These are phyloP conservation scores for Carex arenaria DNA, from an alignment of 202 grass and related monocot species.

Conservation along the genomic window DNA sequence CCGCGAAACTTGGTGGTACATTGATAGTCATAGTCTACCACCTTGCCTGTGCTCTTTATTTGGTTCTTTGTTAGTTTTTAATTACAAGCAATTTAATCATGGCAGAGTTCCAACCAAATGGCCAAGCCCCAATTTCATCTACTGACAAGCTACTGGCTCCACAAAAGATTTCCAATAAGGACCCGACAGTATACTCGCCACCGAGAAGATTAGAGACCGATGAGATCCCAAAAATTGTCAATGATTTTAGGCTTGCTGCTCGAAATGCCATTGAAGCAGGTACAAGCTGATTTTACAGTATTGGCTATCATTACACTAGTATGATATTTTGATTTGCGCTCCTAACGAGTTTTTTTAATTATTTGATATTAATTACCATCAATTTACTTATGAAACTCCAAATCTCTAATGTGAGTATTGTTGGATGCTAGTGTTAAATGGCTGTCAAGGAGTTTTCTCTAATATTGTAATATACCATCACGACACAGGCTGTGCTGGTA, in stretches of 20 bases:
- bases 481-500: neutral
- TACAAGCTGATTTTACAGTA: constrained; percentile 1
- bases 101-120: constrained; percentile 52
- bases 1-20: neutral
- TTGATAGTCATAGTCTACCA: neutral
- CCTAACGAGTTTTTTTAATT: neutral
- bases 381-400: neutral
- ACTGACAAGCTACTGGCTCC: constrained; percentile 46
- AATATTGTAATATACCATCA: neutral
- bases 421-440: neutral
- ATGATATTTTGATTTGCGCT: neutral
- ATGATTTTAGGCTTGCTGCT: constrained; percentile 47
- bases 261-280: constrained; percentile 51
- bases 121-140: constrained; percentile 72
- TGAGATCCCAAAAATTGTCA: constrained; percentile 32
- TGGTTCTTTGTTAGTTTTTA: neutral
- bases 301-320: neutral
- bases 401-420: neutral
- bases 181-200: constrained; percentile 16
- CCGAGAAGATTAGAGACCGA: constrained; percentile 43
- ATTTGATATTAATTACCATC: neutral
- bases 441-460: neutral
- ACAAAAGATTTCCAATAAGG: too few species aligned
- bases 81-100: neutral
- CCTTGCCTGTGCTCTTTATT: neutral